Conservation (phyloP, 1,284 basidiomycete genomes). For the Pseudozyma tsukubaensis region DNA sequence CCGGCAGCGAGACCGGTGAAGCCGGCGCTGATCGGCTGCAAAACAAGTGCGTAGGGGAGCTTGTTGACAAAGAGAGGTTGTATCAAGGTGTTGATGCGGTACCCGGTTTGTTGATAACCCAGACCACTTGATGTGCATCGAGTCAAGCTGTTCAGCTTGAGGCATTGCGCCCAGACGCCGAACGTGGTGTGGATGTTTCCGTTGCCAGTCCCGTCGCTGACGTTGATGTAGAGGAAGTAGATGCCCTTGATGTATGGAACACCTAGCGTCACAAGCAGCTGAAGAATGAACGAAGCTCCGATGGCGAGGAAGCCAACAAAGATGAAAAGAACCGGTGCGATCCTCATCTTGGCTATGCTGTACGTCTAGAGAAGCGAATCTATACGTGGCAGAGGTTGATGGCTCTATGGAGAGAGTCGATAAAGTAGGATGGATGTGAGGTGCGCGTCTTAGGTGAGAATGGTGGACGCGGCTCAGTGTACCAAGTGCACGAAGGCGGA, state of each 20-base stretch:
- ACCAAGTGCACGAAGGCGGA: constrained; percentile 27
- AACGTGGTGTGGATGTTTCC: constrained; percentile 25
- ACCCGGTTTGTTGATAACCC: constrained; percentile 44
- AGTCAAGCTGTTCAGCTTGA: constrained; percentile 8
- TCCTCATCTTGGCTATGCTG: constrained; percentile 24
- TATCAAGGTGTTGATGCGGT: constrained; percentile 29
- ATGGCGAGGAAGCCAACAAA: constrained; percentile 56
- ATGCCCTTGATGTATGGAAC: constrained; percentile 59
- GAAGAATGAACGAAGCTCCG: constrained; percentile 59
- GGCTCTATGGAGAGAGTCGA: background rate
- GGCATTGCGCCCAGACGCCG: constrained; percentile 58
- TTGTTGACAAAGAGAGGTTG: constrained; percentile 47
- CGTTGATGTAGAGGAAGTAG: constrained; percentile 53
- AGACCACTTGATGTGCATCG: constrained; percentile 45
- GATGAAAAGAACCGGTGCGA: constrained; percentile 37
- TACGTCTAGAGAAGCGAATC: background rate
- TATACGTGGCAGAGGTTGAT: background rate
- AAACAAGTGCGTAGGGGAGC: constrained; percentile 55
- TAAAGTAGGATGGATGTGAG: background rate
- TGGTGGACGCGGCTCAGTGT: constrained; percentile 10
- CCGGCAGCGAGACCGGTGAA: constrained; percentile 58
- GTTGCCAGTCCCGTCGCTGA: constrained; percentile 19
- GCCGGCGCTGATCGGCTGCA: constrained; percentile 59
- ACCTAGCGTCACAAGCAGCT: constrained; percentile 55
- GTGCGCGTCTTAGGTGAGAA: background rate